phyloP scores from a whole-genome alignment of 495 filamentous ascomycete species.

The Talaromyces liani region DNA sequence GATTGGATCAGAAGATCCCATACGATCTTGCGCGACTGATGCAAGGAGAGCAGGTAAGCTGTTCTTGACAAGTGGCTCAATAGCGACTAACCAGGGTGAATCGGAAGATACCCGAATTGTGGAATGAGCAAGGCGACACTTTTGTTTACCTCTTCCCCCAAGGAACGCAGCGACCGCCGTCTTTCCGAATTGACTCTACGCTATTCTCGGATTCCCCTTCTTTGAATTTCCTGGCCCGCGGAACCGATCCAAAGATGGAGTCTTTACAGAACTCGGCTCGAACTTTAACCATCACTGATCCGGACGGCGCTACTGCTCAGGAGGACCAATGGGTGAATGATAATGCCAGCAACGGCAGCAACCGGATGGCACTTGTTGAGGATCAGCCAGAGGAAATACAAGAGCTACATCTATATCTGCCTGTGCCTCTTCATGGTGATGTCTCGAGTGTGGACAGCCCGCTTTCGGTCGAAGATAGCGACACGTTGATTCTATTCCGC shows the following conservation, averaged over 20 bases:
- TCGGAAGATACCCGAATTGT: conserved; percentile 51
- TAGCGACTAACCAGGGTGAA: not conserved
- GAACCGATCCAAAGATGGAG: conserved; percentile 41
- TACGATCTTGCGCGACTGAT: conserved; percentile 54
- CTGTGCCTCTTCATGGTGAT: conserved; percentile 46
- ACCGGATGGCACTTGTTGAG: conserved; percentile 34
- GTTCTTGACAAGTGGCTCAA: not conserved
- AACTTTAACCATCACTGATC: conserved; percentile 31
- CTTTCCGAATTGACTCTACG: conserved; percentile 69
- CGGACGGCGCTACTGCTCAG: conserved; percentile 29
- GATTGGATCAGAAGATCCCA: conserved; percentile 46
- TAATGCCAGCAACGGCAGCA: conserved; percentile 35
- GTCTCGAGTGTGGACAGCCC: conserved; percentile 30
- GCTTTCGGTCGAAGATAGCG: conserved; percentile 50
- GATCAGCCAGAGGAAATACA: conserved; percentile 33
- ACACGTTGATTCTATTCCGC: conserved; percentile 65
- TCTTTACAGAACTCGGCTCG: conserved; percentile 31
- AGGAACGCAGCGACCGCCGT: conserved; percentile 57
- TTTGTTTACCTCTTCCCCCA: conserved; percentile 75
- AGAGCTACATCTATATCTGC: conserved; percentile 66
- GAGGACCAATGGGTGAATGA: conserved; percentile 30
- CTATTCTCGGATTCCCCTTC: conserved; percentile 62
- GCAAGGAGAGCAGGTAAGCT: conserved; percentile 51
- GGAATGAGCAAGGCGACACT: conserved; percentile 80
- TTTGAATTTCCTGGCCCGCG: conserved; percentile 61